Evolutionary conservation across 2,329 filamentous ascomycete genomes (phyloP), one percentile per base, ranked within the genome.

Genomic region (Cladosporium phlei): DNA sequence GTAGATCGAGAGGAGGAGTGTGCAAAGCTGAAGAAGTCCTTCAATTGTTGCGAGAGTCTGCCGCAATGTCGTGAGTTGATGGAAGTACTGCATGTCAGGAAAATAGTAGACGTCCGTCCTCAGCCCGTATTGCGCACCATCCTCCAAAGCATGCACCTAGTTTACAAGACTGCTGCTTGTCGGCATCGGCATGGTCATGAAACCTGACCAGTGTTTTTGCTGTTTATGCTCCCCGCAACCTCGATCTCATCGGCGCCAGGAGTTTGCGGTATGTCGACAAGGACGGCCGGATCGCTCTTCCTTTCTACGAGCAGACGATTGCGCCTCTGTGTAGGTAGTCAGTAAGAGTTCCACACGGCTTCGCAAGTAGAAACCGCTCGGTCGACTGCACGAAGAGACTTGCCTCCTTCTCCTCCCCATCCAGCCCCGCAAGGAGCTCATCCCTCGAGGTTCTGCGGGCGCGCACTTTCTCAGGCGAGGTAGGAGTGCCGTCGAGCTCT

Each of bases 181-280:
- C 21, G n/a, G n/a, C n/a, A n/a, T n/a, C n/a, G n/a, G n/a, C n/a
- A n/a, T n/a, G n/a, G n/a, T n/a, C n/a, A n/a, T n/a, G n/a, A n/a
- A n/a, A n/a, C n/a, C n/a, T n/a, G n/a, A n/a, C n/a, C n/a, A n/a
- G n/a, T n/a, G n/a, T n/a, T n/a, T n/a, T n/a, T n/a, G n/a, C 4
- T 33, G n/a, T 7, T 33, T 63, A 22, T 17, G 20, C 29, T 33
- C 12, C 11, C 27, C 19, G 20, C 27, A 21, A 39, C 40, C 46
- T 67, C 66, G 2, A 73, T 63, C 51, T 73, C 70, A 35, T 71
- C 69, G 0, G 71, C 66, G 1, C 64, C 67, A 20, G 71, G 70
- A 10, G 64, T 66, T 29, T 62, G 53, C 1, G 71, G 70, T 10
- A 73, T 57, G 55, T 74, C 67, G 4, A 72, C 69, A 33, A 74